These are phyloP conservation scores for Calonectria crousiana DNA, from an alignment of 2,329 filamentous ascomycete species.

Conservation along the genomic window DNA sequence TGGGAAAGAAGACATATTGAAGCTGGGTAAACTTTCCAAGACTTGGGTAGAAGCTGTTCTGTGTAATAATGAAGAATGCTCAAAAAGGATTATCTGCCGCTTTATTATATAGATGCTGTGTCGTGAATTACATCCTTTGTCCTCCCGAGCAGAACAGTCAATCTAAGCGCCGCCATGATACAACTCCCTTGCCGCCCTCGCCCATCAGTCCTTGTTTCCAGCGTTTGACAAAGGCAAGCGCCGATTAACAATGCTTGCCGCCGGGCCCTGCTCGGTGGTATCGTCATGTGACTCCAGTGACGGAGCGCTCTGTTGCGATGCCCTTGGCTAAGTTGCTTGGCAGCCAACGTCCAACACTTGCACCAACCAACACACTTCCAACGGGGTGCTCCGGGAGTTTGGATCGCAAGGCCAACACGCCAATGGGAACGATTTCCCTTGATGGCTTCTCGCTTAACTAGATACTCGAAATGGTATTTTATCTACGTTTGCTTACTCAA, in stretches of 20 bases:
- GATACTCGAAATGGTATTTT: background rate
- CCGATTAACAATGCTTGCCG: background rate
- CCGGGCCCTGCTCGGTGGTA: background rate
- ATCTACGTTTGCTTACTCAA: background rate
- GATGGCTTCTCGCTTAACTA: background rate
- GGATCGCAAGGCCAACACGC: background rate
- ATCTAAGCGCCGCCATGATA: background rate
- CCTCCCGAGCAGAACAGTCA: background rate
- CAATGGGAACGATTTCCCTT: background rate
- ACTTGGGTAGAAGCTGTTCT: background rate
- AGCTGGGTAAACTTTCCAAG: background rate
- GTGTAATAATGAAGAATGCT: background rate
- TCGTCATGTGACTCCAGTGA: background rate
- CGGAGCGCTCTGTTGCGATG: background rate
- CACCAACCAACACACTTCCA: background rate
- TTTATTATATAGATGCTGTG: background rate
- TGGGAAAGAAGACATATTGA: background rate
- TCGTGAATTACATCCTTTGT: slow-evolving; percentile 14
- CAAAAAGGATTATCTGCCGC: background rate
- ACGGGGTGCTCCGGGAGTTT: background rate
- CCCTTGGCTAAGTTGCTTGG: background rate
- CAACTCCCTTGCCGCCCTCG: background rate
- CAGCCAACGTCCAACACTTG: background rate
- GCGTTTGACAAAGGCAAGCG: background rate
- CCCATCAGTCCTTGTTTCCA: background rate